phyloP scores from a whole-genome alignment of 768 basidiomycete species.

The Lyophyllum shimeji region DNA sequence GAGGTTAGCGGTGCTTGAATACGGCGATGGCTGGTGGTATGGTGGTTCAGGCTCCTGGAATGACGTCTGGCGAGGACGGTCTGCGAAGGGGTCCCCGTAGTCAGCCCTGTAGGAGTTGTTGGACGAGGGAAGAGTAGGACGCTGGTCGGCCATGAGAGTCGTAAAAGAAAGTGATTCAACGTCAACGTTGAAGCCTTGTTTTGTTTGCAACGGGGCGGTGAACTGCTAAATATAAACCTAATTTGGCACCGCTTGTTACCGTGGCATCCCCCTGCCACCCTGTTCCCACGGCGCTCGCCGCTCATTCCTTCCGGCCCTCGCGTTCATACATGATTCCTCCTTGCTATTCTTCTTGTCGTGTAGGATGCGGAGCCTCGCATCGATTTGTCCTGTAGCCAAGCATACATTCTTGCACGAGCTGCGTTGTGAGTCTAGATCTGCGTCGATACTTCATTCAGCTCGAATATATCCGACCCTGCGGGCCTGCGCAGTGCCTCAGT shows the following conservation, averaged over 20 bases:
- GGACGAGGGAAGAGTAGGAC: constrained; percentile 35
- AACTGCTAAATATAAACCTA: constrained; percentile 9
- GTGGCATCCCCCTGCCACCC: constrained; percentile 6
- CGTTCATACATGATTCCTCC: background rate
- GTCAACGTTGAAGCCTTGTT: constrained; percentile 23
- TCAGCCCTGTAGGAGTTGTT: constrained; percentile 27
- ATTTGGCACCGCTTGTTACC: constrained; percentile 16
- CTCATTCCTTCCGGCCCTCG: background rate
- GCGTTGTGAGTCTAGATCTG: background rate
- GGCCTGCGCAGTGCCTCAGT: background rate
- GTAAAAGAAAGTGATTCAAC: constrained; percentile 11
- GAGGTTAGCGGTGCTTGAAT: constrained; percentile 54
- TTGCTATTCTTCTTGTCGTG: background rate
- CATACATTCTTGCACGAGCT: background rate
- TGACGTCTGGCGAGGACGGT: constrained; percentile 60
- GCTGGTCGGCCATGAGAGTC: constrained; percentile 37
- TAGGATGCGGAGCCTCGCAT: background rate
- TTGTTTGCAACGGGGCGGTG: constrained; percentile 24
- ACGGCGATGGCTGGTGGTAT: constrained; percentile 35
- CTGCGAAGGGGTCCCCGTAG: constrained; percentile 71
- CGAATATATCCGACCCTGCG: background rate
- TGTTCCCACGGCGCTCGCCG: background rate
- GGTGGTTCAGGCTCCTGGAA: constrained; percentile 57
- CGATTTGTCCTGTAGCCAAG: background rate
- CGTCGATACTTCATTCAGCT: background rate